Evolutionary conservation across 2,329 filamentous ascomycete species (phyloP), one percentile per base, ranked within the genome.

Genomic region (Ophiostoma sp.): DNA sequence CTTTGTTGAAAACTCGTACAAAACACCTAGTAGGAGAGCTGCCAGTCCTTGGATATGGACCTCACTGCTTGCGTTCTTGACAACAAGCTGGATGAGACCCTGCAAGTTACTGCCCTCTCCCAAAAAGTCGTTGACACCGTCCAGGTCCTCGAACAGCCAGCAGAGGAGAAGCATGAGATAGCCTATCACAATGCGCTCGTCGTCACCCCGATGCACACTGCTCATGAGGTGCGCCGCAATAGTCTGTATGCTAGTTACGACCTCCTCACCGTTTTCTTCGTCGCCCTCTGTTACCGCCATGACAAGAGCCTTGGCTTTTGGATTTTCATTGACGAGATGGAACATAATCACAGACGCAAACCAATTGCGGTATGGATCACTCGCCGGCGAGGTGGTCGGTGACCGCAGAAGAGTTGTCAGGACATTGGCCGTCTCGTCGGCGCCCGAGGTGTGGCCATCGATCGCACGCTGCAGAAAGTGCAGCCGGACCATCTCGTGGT

Each of bases 1-100:
- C 76, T 96, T 97, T 0, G 94, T 97, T 9, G 94, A 98, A 75
- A 98, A 99, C 75, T 99, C 95, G 76, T 98, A 99, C 4, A 95
- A 84, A 27, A 96, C 89, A 9, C 94, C 95, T 1, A 98, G 83
- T 0, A 99, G 80, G 76, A 93, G 87, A 16, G 93, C 90, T 76
- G 90, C 92, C 12, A 99, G 83, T 1, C 95, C 95, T 72, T 92
- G 90, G 14, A 94, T 83, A 44, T 96, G 81, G 27, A 85, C 81
- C 69, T 87, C 88, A 12, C 86, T 86, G 41, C 83, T 78, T 72
- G 83, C 79, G 70, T 88, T 85, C 71, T 88, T 88, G 27, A 83
- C 75, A 55, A 91, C 87, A 41, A 88, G 86, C 73, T 95, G 90
- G 14, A 95, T 87, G 44, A 97, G 81, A 62, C 88, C 90, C 75